Conservation (phyloP, 1,139 yeast species). For the Yamadazyma siamensis region DNA sequence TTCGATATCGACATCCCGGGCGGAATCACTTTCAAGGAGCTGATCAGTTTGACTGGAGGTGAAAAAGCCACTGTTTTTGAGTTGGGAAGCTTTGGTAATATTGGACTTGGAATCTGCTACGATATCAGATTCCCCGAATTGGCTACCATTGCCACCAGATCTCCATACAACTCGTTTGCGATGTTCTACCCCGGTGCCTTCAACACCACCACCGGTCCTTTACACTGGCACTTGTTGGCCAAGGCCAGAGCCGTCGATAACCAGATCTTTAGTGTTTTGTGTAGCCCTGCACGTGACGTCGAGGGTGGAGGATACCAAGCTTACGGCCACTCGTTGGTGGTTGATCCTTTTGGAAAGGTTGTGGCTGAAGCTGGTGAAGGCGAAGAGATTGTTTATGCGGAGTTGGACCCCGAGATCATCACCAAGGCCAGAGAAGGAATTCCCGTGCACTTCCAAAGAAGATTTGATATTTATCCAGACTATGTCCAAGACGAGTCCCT, state of each 20-base stretch:
- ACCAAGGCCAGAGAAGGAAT: conserved; percentile 64
- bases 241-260: conserved; percentile 88
- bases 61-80: conserved; percentile 73
- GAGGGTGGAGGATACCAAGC: conserved; percentile 74
- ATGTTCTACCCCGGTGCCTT: conserved; percentile 96
- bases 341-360: conserved; percentile 80
- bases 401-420: conserved; percentile 62
- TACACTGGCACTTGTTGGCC: conserved; percentile 89
- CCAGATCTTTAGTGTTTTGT: conserved; percentile 72
- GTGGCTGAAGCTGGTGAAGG: conserved; percentile 82
- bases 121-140: conserved; percentile 91
- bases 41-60: conserved; percentile 73
- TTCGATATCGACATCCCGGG: conserved; percentile 91
- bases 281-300: conserved; percentile 86
- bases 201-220: conserved; percentile 92
- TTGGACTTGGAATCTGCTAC: conserved; percentile 90
- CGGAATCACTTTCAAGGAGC: conserved; percentile 83
- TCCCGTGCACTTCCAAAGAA: conserved; percentile 71
- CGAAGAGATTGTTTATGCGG: conserved; percentile 79
- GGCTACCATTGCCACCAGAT: conserved; percentile 75
- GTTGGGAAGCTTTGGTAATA: conserved; percentile 66
- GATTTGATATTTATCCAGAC: conserved; percentile 82
- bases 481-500: conserved; percentile 46
- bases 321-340: conserved; percentile 86
- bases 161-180: conserved; percentile 69